Evolutionary conservation across 2,329 filamentous ascomycete genomes (phyloP), one percentile per base, ranked within the genome.

Genomic region (Colletotrichum graminicola): DNA sequence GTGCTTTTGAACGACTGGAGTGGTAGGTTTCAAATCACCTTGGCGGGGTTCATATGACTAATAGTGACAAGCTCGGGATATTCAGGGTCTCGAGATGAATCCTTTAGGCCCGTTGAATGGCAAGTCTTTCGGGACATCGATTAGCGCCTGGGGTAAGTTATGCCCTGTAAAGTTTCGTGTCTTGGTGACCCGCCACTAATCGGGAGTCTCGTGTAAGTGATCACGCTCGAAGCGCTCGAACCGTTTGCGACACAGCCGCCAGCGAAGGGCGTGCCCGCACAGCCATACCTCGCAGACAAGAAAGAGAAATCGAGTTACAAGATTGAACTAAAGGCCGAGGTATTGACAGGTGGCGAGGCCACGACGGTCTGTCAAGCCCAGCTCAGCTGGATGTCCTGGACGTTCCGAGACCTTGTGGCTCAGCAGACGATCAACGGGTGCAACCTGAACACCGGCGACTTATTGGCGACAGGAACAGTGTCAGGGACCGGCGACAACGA

Each of bases 1-100:
- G 85, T 89, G 0, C 78, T 92, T 47, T 75, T 91, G 16, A 91
- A 91, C 73, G 89, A 91, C 73, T 92, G 89, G 89, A 85, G 83
- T 32, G 82, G 86, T 73, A 83, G 86, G 52, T 80, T 82, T 12
- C 78, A 59, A 41, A 74, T 64, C 73, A 64, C 8, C 39, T 55
- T 56, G 3, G 14, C n/a, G n/a, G 55, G n/a, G 6, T 6, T 11
- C 10, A n/a, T 29, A 8, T 26, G 11, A 39, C 70, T 79, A 10
- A 76, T 52, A 1, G 67, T 64, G 80, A 1, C 67, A 65, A 81
- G 86, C 88, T 26, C 82, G 89, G n/a, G 89, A 91, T 76, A 88
- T 92, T 26, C 89, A 91, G 76, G 84, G 79, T 0, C 80, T 88
- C 29, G 90, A 91, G 74, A 91, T 91, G 88, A 81, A 81, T 3